Base-by-base conservation (phyloP, 192 early-diverging fungal genomes). In the Thamnidium elegans region DNA sequence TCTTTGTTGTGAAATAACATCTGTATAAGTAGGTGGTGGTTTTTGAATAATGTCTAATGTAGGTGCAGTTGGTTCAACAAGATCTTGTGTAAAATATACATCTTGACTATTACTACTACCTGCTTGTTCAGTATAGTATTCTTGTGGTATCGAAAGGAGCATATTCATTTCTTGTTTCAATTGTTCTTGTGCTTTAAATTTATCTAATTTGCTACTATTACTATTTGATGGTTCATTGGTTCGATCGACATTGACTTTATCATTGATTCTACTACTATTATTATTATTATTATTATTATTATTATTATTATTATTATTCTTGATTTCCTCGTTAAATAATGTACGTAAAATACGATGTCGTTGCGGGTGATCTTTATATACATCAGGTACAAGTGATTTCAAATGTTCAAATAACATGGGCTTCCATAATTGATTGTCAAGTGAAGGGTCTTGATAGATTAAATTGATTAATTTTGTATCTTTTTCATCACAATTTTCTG, bases 1-100 rank as follows among this genome's bases (percentile, higher is more conserved):
- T 39, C 36, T 39, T 39, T 39, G 13, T 17, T 48, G 6, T 14
- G 46, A 48, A 14, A 45, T 59, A 0, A 11, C 58, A 59, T 59
- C 58, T 10, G 58, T 23, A 26, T 59, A 59, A 23, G 58, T 59
- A 15, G 58, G 58, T 21, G 58, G 58, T 7, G 36, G 42, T 45
- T 45, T 42, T 5, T 48, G 46, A 30, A 45, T 59, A 42, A 45
- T 45, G 13, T 59, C 58, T 42, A 59, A 4, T 3, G 58, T 43
- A 7, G 58, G 58, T 13, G 58, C 58, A 30, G 58, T 45, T 21
- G 58, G 14, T 23, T 45, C 21, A 1, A 45, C 3, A 15, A 14
- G n/a, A 59, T 59, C 39, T 13, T 15, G 13, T 26, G n/a, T n/a
- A 17, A 17, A 14, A 14, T 26, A 8, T 34, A 19, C 19, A 19